Conservation (phyloP, 768 basidiomycete genomes). For the Pleurotus eryngii region DNA sequence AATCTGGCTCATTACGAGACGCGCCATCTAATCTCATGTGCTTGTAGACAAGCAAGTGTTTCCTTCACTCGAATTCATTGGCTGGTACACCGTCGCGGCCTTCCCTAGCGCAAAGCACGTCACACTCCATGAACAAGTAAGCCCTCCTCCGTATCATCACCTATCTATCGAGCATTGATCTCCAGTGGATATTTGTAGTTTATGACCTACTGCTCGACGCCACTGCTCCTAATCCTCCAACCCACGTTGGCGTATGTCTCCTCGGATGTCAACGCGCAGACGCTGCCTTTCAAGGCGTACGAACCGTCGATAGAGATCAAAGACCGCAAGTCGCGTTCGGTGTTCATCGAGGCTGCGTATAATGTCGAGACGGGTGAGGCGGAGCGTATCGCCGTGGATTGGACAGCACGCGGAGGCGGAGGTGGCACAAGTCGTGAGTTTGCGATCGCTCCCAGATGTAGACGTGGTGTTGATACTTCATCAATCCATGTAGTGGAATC, state of each 20-base stretch:
- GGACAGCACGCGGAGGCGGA: constrained; percentile 83
- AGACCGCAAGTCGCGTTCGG: constrained; percentile 70
- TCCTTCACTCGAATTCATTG: constrained; percentile 94
- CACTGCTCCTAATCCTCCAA: constrained; percentile 78
- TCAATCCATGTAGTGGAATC: constrained; percentile 65
- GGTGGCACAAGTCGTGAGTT: constrained; percentile 74
- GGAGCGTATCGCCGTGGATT: constrained; percentile 97
- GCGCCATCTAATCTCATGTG: background rate
- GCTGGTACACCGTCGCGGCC: constrained; percentile 93
- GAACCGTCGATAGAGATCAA: constrained; percentile 87
- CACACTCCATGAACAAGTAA: constrained; percentile 81
- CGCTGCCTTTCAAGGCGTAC: constrained; percentile 90
- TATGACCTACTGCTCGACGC: constrained; percentile 79
- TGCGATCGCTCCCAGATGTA: constrained; percentile 3
- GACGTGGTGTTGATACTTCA: too few species aligned
- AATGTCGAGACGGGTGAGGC: constrained; percentile 97
- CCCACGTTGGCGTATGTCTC: constrained; percentile 46
- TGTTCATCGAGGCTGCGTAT: constrained; percentile 83
- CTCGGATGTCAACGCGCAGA: constrained; percentile 58
- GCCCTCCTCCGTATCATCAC: constrained; percentile 5
- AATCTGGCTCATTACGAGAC: too few species aligned
- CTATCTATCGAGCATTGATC: background rate
- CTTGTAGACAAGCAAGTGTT: constrained; percentile 93
- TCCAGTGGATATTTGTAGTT: constrained; percentile 48
- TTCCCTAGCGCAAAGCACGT: constrained; percentile 74